phyloP scores from a whole-genome alignment of 1,284 basidiomycete species.

The Inonotus hispidus region DNA sequence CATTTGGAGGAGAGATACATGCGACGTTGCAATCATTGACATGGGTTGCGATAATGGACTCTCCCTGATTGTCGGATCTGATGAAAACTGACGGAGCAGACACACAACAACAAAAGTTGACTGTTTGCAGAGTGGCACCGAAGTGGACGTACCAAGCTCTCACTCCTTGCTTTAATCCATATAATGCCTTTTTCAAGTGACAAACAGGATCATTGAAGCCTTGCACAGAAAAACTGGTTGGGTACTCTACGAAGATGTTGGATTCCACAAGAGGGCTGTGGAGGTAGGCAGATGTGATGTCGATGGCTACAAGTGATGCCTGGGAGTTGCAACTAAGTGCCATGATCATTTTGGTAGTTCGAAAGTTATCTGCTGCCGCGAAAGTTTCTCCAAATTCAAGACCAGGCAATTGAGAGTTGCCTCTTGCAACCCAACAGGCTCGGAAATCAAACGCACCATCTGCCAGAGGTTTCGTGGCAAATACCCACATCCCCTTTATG shows the following conservation, averaged over 20 bases:
- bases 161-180: constrained; percentile 30
- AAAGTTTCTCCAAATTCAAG: constrained; percentile 5
- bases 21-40: constrained; percentile 29
- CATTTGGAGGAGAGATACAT: background rate
- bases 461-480: background rate
- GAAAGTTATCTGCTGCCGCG: background rate
- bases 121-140: constrained; percentile 8
- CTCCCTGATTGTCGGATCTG: constrained; percentile 20
- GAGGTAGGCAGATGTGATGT: constrained; percentile 26
- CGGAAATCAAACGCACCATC: background rate
- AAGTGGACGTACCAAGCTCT: constrained; percentile 26
- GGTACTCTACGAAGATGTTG: constrained; percentile 23
- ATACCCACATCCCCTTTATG: constrained; percentile 7
- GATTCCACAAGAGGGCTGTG: constrained; percentile 19
- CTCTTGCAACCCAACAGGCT: constrained; percentile 1
- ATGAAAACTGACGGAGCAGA: constrained; percentile 27
- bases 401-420: background rate
- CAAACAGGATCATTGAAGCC: constrained; percentile 21
- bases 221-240: constrained; percentile 21
- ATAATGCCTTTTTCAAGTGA: constrained; percentile 22
- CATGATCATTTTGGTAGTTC: background rate
- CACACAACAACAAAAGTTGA: constrained; percentile 20
- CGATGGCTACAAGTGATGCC: constrained; percentile 26
- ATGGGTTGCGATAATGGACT: constrained; percentile 28
- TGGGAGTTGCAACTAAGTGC: constrained; percentile 9